Base-by-base conservation (phyloP, 768 basidiomycete species). In the Lactarius pseudohatsudake region DNA sequence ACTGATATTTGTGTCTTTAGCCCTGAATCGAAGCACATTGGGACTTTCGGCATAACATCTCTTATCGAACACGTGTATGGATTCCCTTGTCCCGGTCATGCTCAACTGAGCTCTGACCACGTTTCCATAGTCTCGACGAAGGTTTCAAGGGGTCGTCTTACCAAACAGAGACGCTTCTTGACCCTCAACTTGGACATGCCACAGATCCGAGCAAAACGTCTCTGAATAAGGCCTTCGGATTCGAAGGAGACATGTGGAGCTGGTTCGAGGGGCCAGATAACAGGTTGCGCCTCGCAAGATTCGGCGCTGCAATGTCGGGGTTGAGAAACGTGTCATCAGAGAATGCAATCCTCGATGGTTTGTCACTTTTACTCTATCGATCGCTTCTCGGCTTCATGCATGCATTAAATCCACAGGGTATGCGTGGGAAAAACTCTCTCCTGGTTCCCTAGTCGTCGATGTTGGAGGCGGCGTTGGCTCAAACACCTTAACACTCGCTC, bases 111-210 rank as follows among this genome's bases (percentile, higher is more conserved):
- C 3, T 22, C 45, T 47, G n/a, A 47, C n/a, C 5, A 53, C 32
- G 8, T n/a, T 30, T 11, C 22, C 15, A 28, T 38, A 71, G 71
- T 4, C 40, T 47, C 5, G 77, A 79, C 50, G 76, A 77, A 69
- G 59, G 59, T 0, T 72, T 76, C 69, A 79, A 78, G 61, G 70
- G 70, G 2, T 69, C 73, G 2, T 72, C 77, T 1, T 76, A 75
- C 61, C 61, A 75, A 6, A 74, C 75, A 66, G 79, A 79, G 26
- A 72, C 72, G 4, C 67, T 79, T 28, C 61, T 73, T 1, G 77
- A 47, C n/a, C 45, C 45, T 1, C n/a, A 47, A 11, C n/a, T 22
- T 22, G 45, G 45, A 20, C n/a, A 47, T 2, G 45, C 45, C n/a
- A 47, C 45, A 4, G 45, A 47, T 3, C 45, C 45, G n/a, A 47